These are phyloP conservation scores for Chytriomyces hyalinus DNA, from an alignment of 192 early-diverging fungal species.

Conservation along the genomic window DNA sequence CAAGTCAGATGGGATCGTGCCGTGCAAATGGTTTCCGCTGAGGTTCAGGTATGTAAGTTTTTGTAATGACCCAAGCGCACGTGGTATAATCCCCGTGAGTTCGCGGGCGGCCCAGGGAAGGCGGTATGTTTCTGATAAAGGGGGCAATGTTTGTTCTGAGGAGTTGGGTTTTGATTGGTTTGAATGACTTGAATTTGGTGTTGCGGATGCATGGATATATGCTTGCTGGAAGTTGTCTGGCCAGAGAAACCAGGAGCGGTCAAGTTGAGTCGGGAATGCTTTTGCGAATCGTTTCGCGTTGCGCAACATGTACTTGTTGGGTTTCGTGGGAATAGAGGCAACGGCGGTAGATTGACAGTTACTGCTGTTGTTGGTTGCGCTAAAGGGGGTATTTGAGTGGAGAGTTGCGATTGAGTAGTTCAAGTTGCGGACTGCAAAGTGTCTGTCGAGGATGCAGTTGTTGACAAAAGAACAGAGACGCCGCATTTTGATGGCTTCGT, in stretches of 20 bases:
- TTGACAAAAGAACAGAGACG: not conserved
- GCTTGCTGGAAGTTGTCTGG: conserved; percentile 2
- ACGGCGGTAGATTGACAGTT: too few relatives aligned
- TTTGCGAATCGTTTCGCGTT: not conserved
- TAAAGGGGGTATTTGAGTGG: not conserved
- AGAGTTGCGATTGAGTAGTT: not conserved
- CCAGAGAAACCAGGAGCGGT: not conserved
- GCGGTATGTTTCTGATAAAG: not conserved
- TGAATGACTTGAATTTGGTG: not conserved
- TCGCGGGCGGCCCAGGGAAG: not conserved
- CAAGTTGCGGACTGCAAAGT: conserved; percentile 1
- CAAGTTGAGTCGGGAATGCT: not conserved
- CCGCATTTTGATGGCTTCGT: not conserved
- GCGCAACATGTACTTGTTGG: not conserved
- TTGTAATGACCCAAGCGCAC: not conserved
- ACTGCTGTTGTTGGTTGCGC: too few relatives aligned
- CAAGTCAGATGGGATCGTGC: not conserved
- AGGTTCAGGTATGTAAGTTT: not conserved
- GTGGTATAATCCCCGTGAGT: not conserved
- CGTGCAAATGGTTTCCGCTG: not conserved
- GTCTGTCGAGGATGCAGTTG: not conserved
- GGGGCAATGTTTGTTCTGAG: too few relatives aligned
- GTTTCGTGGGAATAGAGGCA: too few relatives aligned
- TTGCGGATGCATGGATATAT: not conserved
- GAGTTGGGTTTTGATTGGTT: too few relatives aligned